Evolutionary conservation across 257 asterid species (phyloP), one percentile per base, ranked within the genome.

Genomic region (Asclepias syriaca): DNA sequence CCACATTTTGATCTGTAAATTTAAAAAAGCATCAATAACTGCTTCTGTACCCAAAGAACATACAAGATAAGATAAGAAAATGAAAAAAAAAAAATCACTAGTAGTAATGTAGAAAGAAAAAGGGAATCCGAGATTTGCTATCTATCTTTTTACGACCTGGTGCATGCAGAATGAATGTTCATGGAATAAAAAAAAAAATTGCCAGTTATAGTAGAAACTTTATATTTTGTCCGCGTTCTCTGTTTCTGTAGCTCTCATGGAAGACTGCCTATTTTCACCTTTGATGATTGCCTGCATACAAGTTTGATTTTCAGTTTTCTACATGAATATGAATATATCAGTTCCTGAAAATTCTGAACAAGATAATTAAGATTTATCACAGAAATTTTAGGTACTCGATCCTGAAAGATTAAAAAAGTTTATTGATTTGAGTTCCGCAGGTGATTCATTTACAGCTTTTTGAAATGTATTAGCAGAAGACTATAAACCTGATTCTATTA

Each of bases 1-100:
- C 72, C 39, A 21, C 22, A 29, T 64, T 18, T 60, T 46, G 56
- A 49, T 39, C 43, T 69, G 75, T 65, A 60, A 59, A 34, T 32
- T 34, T 2, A 40, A 56, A 43, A 40, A 66, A 59, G 21, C 18
- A 67, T 46, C 29, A 2, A 21, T n/a, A 64, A 14, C 63, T 50
- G 46, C 34, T 37, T n/a, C 37, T 18, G 66, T 19, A 9, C 14
- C 16, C 68, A 64, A 24, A 63, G 37, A 63, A 37, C 50, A 64
- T 29, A 58, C 27, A 53, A 55, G 43, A 68, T 2, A 50, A 60
- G 8, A 12, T 0, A 50, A 51, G 8, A 12, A 8, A 50, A 24
- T 24, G 27, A 40, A 1, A 13, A 29, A 32, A 24, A 14, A n/a
- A n/a, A 59, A 58, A 55, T 49, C 68, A 71, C 27, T 21, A 15